Evolutionary conservation across 2,329 filamentous ascomycete species (phyloP), one percentile per base, ranked within the genome.

Genomic region (Xylaria sp.): DNA sequence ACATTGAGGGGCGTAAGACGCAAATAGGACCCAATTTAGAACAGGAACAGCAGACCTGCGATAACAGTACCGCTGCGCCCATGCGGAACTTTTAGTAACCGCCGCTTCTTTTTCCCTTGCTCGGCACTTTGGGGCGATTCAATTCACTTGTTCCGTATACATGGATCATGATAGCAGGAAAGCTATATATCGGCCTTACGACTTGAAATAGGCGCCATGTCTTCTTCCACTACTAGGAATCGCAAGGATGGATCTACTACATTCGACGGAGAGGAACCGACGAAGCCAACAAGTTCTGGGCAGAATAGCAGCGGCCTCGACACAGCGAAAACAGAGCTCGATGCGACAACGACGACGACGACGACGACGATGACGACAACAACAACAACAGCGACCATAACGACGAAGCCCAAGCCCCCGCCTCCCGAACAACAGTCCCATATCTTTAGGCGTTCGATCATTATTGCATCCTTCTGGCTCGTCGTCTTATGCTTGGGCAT

Each of bases 391-490:
- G n/a, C 59, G 18, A 71, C 53, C 25, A 16, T 60, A 9, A 67
- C 37, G 66, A 47, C 58, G 18, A 71, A 54, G 68, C 32, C 55
- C 57, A 86, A 85, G 72, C 78, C 83, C 59, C 92, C 93, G n/a
- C 93, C 94, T 44, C 91, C 93, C 35, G 94, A 98, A 83, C 91
- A 89, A 71, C 82, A 87, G 23, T 86, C 91, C 73, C 90, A 91
- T 71, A 84, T 91, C 60, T 88, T 87, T 77, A 88, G 91, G 66
- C 91, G 96, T 63, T 88, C 89, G 57, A 85, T 85, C 70, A 91
- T 98, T 60, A 90, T 99, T 70, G 79, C 92, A 70, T 95, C 95
- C 9, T 98, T 98, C 81, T 99, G 96, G 96, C 84, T 90, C 5
- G 89, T 98, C 44, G 93, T 97, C 6, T 79, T 97, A 6, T 87